A percentile compares a stretch with the other conserved stretches of the same genome.
Conservation (phyloP, 768 basidiomycete genomes). For the Auricularia sp. region DNA sequence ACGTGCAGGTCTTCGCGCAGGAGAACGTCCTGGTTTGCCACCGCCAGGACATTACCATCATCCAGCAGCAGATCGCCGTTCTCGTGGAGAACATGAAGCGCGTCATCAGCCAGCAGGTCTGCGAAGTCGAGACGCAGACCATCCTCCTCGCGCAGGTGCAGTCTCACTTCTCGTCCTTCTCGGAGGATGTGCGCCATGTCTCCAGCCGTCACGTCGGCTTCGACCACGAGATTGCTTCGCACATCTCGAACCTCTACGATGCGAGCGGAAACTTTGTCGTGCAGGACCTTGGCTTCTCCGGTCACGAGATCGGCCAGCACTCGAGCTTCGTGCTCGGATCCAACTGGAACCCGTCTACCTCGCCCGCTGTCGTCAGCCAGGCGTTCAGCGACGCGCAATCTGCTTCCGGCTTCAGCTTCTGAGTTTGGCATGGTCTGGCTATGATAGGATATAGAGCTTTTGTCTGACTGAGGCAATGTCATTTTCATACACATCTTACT, state of each 20-base stretch:
- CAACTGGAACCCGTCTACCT: constrained; percentile 29
- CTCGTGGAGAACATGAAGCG: constrained; percentile 35
- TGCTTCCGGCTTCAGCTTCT: constrained; percentile 3
- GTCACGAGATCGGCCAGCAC: constrained; percentile 22
- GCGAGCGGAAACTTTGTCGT: background rate
- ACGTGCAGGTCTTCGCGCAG: constrained; percentile 25
- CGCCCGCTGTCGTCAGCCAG: constrained; percentile 7
- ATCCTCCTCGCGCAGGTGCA: constrained; percentile 35
- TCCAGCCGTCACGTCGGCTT: constrained; percentile 30
- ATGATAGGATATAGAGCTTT: background rate
- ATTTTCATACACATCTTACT: no score
- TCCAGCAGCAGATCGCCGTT: constrained; percentile 38
- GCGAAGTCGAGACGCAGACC: constrained; percentile 22
- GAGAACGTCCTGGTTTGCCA: constrained; percentile 29
- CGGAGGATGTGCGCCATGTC: constrained; percentile 29
- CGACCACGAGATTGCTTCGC: constrained; percentile 27
- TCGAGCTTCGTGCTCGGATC: constrained; percentile 26
- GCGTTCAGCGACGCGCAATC: constrained; percentile 7
- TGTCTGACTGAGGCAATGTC: background rate
- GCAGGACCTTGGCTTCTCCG: constrained; percentile 8
- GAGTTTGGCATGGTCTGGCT: background rate
- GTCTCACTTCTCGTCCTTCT: constrained; percentile 30
- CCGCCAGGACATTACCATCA: constrained; percentile 23
- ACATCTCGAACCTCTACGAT: constrained; percentile 22
- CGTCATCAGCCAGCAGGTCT: background rate